These are phyloP conservation scores for Kwoniella mangroviensis DNA, from an alignment of 768 basidiomycete genomes.

Conservation along the genomic window DNA sequence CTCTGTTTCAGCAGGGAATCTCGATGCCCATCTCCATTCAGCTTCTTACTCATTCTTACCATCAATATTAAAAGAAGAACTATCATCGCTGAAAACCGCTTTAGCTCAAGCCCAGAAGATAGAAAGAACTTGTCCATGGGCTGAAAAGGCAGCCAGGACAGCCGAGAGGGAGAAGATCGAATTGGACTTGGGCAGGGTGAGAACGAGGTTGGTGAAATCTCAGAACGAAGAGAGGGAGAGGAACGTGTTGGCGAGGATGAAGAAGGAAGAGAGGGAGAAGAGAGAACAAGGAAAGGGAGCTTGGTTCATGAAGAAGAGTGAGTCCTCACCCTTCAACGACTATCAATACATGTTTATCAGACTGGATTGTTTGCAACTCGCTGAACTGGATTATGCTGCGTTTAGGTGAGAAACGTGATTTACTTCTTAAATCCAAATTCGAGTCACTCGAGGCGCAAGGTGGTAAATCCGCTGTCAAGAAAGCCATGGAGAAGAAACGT, in stretches of 20 bases:
- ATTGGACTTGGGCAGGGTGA: conserved; percentile 71
- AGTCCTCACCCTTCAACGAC: conserved; percentile 39
- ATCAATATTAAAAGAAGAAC: conserved; percentile 69
- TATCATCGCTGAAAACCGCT: conserved; percentile 68
- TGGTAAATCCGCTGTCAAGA: conserved; percentile 80
- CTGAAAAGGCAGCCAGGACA: conserved; percentile 63
- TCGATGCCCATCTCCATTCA: conserved; percentile 69
- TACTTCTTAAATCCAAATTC: conserved; percentile 75
- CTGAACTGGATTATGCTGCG: not conserved
- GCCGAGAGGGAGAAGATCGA: conserved; percentile 74
- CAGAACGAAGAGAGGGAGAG: conserved; percentile 72
- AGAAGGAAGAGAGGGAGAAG: conserved; percentile 70
- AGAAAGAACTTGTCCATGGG: conserved; percentile 43
- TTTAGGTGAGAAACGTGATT: conserved; percentile 75
- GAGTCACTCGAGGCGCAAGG: conserved; percentile 77
- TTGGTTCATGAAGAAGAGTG: conserved; percentile 86
- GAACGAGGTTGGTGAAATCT: conserved; percentile 77
- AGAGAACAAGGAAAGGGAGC: conserved; percentile 74
- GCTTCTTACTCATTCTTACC: conserved; percentile 76
- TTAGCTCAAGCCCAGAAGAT: conserved; percentile 71
- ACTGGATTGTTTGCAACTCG: no score
- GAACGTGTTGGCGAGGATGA: conserved; percentile 66
- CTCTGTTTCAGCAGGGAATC: conserved; percentile 68
- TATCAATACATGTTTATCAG: no score
- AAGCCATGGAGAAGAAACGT: conserved; percentile 85